phyloP scores from a whole-genome alignment of 768 basidiomycete genomes.

The Hysterangium stoloniferum region DNA sequence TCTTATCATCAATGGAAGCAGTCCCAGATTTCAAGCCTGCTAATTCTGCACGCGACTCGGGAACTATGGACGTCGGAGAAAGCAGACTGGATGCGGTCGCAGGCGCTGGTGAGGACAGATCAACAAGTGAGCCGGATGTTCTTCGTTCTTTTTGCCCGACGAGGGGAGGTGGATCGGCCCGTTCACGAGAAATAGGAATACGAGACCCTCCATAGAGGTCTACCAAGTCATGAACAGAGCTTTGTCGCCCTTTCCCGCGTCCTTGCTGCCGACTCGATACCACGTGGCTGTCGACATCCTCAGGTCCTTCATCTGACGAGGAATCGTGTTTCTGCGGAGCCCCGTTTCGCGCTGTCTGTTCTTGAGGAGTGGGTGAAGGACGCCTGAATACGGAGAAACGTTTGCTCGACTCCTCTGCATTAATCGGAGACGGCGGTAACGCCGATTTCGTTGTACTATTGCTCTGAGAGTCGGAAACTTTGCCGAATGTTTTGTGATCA shows the following conservation, averaged over 20 bases:
- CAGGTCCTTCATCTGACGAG: slow-evolving; percentile 44
- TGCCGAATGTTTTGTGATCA: no score
- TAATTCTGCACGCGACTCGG: slow-evolving; percentile 7
- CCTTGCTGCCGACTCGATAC: slow-evolving; percentile 22
- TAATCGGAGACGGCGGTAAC: no score
- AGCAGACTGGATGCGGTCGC: not conserved
- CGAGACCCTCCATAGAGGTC: slow-evolving; percentile 60
- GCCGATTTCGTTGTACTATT: no score
- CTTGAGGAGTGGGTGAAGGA: slow-evolving; percentile 19
- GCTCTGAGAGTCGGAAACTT: no score
- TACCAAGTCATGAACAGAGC: slow-evolving; percentile 77
- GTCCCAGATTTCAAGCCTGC: not conserved
- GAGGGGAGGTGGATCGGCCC: not conserved
- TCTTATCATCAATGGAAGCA: slow-evolving; percentile 4
- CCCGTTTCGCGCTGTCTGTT: not conserved
- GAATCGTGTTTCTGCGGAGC: slow-evolving; percentile 19
- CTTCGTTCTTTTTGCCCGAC: not conserved
- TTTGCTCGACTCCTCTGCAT: no score
- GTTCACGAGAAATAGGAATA: not conserved
- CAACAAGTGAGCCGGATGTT: slow-evolving; percentile 4
- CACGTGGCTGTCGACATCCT: slow-evolving; percentile 31
- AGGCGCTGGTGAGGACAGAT: not conserved
- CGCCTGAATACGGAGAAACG: no score
- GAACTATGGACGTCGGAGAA: slow-evolving; percentile 2
- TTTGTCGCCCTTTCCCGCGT: slow-evolving; percentile 54